Base-by-base conservation (phyloP, 2,329 filamentous ascomycete genomes). In the Phialemoniopsis sp. region DNA sequence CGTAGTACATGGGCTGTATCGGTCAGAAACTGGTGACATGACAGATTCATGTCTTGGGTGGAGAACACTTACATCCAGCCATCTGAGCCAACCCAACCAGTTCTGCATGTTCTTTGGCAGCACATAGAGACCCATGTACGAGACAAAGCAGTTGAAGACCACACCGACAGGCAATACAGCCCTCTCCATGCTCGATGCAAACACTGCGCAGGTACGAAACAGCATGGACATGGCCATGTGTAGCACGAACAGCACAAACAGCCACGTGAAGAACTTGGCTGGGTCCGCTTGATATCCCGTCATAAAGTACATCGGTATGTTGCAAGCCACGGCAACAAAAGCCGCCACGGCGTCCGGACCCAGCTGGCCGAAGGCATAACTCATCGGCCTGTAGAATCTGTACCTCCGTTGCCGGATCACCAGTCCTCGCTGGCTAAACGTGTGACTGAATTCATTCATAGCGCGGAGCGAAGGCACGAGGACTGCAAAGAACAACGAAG, bases 21-120 rank as follows among this genome's bases (percentile, higher is more conserved):
- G 43, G 89, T 83, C 37, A 89, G 69, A 63, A 81, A 89, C 18
- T 81, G 76, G 36, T 85, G 82, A 84, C 85, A 91, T 0, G 75
- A 76, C 16, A 80, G 72, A n/a, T n/a, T n/a, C 83, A 85, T 89
- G 52, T 84, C 48, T 0, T 65, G 63, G 3, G 63, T 55, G 1
- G 62, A 52, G 28, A 77, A 14, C 34, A 7, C 26, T 14, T 5
- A 26, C 19, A 26, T 35, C 34, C 5, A 35, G 5, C 13, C 29
- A 35, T 18, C 29, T 35, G 34, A 35, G 26, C 34, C 34, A 35
- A 3, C 34, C 19, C 9, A 18, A 35, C 34, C 34, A 35, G 34
- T 26, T 26, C 18, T 26, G 34, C 34, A 35, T 35, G 18, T 35
- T 26, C n/a, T 28, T 14, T 4, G 17, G 13, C 13, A 26, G 34